Evolutionary conservation across 2,329 filamentous ascomycete species (phyloP).

Genomic region (Helotiales sp.): DNA sequence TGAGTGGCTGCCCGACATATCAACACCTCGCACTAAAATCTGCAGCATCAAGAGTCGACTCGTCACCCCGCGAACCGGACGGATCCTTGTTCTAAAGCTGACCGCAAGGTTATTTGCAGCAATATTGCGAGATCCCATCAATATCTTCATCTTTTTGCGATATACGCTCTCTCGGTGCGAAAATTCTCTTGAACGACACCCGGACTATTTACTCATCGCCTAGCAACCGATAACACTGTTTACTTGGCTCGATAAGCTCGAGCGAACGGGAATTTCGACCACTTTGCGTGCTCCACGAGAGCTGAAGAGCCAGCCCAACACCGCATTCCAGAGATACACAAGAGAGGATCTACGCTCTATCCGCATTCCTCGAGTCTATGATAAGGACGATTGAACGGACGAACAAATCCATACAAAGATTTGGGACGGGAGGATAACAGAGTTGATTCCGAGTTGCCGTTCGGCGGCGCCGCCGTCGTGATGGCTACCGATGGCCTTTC

Average conservation of each 20-base stretch:
- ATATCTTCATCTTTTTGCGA: slow-evolving; percentile 7
- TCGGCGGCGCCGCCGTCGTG: slow-evolving; percentile 32
- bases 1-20: neutral
- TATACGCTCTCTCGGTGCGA: neutral
- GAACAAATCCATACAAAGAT: neutral
- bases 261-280: neutral
- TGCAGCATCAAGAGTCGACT: slow-evolving; percentile 10
- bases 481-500: slow-evolving; percentile 42
- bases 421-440: neutral
- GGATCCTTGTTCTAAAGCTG: neutral
- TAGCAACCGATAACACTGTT: slow-evolving; percentile 11
- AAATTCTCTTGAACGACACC: neutral
- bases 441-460: slow-evolving; percentile 8
- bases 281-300: neutral
- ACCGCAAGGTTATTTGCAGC: neutral
- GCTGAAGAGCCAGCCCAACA: slow-evolving; percentile 6
- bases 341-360: slow-evolving; percentile 4
- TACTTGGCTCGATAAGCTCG: slow-evolving; percentile 14
- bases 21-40: slow-evolving; percentile 5
- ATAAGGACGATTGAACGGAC: slow-evolving; percentile 1
- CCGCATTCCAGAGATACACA: slow-evolving; percentile 13
- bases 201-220: neutral
- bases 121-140: neutral
- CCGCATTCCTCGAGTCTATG: slow-evolving; percentile 18
- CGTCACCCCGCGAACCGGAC: slow-evolving; percentile 14